Conservation (phyloP, 2,329 filamentous ascomycete species). For the Diaporthe citriasiana region DNA sequence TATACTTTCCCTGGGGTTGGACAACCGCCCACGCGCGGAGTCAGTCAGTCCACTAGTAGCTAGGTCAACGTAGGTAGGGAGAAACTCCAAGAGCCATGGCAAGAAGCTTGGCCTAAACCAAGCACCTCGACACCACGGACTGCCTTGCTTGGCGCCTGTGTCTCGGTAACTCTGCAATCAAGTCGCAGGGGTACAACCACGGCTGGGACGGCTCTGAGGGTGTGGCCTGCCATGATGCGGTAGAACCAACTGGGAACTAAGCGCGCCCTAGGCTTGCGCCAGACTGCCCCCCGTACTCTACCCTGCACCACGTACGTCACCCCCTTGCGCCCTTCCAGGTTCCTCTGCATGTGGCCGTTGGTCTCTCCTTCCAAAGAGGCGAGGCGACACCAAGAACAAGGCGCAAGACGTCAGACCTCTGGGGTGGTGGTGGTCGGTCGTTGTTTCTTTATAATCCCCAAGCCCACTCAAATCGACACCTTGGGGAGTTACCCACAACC, state of each 20-base stretch:
- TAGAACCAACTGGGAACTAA: conserved; percentile 11
- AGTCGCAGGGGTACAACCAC: background rate
- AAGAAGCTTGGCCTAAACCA: conserved; percentile 26
- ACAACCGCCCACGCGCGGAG: background rate
- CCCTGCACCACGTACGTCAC: conserved; percentile 34
- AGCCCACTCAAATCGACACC: conserved; percentile 30
- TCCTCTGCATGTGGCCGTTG: conserved; percentile 16
- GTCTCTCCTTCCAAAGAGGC: background rate
- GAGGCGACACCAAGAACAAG: conserved; percentile 20
- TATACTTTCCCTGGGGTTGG: background rate
- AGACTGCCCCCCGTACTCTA: background rate
- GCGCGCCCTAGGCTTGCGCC: conserved; percentile 9
- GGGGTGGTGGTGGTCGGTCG: background rate
- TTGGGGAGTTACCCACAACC: background rate
- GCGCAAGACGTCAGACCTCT: conserved; percentile 27
- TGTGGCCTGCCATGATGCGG: conserved; percentile 5
- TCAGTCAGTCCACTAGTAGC: background rate
- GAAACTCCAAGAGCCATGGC: conserved; percentile 11
- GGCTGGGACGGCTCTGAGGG: background rate
- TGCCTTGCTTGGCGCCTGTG: conserved; percentile 7
- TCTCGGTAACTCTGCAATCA: background rate
- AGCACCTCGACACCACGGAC: conserved; percentile 27
- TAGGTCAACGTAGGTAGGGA: background rate
- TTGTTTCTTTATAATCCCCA: conserved; percentile 23
- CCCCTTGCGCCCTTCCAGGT: conserved; percentile 1